A percentile compares a stretch with the other conserved stretches of the same genome.
Conservation (phyloP, 768 basidiomycete species). For the Leucocoprinus leucothites region DNA sequence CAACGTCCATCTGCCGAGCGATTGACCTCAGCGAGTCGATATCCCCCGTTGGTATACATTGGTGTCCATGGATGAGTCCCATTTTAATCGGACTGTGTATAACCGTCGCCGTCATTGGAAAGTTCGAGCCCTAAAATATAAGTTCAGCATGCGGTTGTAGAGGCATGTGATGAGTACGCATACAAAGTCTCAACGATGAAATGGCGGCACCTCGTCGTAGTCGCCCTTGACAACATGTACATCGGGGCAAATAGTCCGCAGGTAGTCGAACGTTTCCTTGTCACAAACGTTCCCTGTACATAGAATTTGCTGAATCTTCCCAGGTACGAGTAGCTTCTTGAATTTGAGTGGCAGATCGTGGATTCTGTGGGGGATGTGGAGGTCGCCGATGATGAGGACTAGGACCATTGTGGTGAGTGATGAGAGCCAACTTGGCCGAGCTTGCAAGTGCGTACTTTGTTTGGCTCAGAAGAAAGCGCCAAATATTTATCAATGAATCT, state of each 20-base stretch:
- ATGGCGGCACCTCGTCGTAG: slow-evolving; percentile 77
- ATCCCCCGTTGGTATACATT: slow-evolving; percentile 89
- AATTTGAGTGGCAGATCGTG: slow-evolving; percentile 96
- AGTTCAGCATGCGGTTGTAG: slow-evolving; percentile 34
- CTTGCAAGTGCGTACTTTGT: too few species aligned
- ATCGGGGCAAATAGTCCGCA: slow-evolving; percentile 90
- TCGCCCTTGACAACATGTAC: slow-evolving; percentile 92
- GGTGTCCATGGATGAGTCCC: slow-evolving; percentile 92
- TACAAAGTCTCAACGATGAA: not conserved
- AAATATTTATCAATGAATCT: too few species aligned
- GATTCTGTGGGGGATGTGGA: slow-evolving; percentile 88
- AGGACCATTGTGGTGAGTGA: slow-evolving; percentile 62
- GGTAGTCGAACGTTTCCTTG: slow-evolving; percentile 95
- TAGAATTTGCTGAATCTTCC: slow-evolving; percentile 97
- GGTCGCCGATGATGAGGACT: slow-evolving; percentile 94
- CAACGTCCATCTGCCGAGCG: slow-evolving; percentile 96
- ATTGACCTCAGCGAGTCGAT: slow-evolving; percentile 85
- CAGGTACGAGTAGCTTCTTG: slow-evolving; percentile 92
- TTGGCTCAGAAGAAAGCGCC: too few species aligned
- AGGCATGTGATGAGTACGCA: not conserved
- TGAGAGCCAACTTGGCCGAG: not conserved
- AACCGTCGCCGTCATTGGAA: slow-evolving; percentile 79
- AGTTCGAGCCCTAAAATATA: slow-evolving; percentile 34
- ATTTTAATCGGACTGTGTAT: slow-evolving; percentile 84
- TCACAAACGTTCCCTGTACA: slow-evolving; percentile 98